Evolutionary conservation across 257 asterid genomes (phyloP), one percentile per base, ranked within the genome.

Genomic region (Ocimum tenuiflorum): DNA sequence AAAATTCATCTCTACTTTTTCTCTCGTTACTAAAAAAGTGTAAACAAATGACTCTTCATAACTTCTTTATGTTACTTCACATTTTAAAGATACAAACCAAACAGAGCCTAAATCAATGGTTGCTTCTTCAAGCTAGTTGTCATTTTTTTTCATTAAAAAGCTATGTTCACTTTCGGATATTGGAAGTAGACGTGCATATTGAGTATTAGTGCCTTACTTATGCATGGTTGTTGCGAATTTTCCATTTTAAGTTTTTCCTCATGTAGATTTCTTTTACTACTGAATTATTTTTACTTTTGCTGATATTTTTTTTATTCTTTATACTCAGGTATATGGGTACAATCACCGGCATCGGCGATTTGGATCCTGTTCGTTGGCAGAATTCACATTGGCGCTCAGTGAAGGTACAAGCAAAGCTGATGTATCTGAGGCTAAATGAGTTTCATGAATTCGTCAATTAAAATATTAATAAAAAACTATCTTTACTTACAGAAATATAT

Each of bases 301-400:
- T 69, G 19, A 51, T 33, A 1, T 60, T 11, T 67, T 33, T 76
- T 58, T 39, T 39, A 2, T 14, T 4, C 1, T 58, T 58, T 64
- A 38, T 63, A 24, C 69, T 75, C 77, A 90, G 97, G 86, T 90
- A 90, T 75, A 87, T 90, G 95, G 97, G 95, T 39, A 87, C 97
- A 51, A 84, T 90, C 68, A 90, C 97, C n/a, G 94, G 95, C 63
- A 82, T 90, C 61, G 52, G 95, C 65, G 97, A 90, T 68, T 73
- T 87, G 76, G 97, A 90, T 80, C 85, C 94, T 53, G 95, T 73
- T 74, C 94, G 95, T 65, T 90, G 97, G 97, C 88, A 86, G n/a
- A 90, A 78, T 76, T 90, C 97, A 10, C 95, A 90, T 71, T 90
- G 95, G 95, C 95, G 95, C 54, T 87, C 95, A 3, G 95, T 90